Evolutionary conservation across 2,329 filamentous ascomycete genomes (phyloP), one percentile per base, ranked within the genome.

Genomic region (Colletotrichum nymphaeae): DNA sequence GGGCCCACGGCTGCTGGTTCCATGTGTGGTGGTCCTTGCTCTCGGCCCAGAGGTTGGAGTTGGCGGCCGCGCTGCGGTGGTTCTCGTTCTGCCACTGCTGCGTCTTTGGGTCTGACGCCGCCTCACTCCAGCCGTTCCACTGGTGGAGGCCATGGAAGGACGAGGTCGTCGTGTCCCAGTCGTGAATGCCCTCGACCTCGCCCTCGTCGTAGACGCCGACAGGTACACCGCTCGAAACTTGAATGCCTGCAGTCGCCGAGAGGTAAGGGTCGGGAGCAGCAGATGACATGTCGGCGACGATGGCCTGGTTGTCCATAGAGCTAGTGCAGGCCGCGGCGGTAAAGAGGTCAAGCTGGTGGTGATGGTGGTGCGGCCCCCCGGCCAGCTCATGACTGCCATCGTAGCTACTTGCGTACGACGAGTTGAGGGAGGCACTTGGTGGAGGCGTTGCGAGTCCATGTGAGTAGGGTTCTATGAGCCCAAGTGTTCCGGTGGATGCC

Each of bases 391-490:
- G 67, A 24, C 64, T 78, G 37, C 76, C 79, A 35, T 88, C 86
- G 77, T 88, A 88, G 72, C 84, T 83, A 19, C 81, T 77, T 55
- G 85, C 82, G 76, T 88, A 88, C 0, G 85, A 84, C 49, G 83
- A 83, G 28, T 87, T 84, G 16, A 91, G 80, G 1, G 85, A 85
- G 1, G 88, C 88, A 2, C 86, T 88, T 5, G 88, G 88, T 4
- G 89, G 89, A 28, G 90, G 89, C 6, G 90, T 91, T 32, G 86
- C 86, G 22, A 91, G 86, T 2, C 88, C 88, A 72, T 86, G 84
- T 24, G 85, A 81, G 74, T 87, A 89, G n/a, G 83, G 83, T 74
- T 89, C 87, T 26, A 89, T 83, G 30, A 89, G 79, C 46, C 81
- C 83, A 42, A 84, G 77, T 26, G 79, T 77, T 56, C 78, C 82